Evolutionary conservation across 106 monocot genomes (phyloP).

Genomic region (Hemerocallis citrina): DNA sequence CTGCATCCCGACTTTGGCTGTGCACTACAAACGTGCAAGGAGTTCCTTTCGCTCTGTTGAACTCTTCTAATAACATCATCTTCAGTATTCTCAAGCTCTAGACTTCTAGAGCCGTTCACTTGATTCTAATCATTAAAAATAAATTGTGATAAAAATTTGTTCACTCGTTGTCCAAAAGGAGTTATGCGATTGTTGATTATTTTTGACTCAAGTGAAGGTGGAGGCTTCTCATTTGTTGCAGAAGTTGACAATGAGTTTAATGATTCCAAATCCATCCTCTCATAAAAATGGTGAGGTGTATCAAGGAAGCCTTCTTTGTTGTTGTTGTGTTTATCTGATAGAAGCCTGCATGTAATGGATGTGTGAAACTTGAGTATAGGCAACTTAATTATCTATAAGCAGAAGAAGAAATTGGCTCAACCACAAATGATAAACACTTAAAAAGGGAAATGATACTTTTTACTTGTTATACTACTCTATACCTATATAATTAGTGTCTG

Average conservation of each 20-base stretch:
- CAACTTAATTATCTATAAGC: background rate
- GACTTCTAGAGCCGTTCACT: slow-evolving; percentile 10
- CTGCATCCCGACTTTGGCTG: slow-evolving; percentile 64
- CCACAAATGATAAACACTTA: too few relatives aligned
- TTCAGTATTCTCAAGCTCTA: slow-evolving; percentile 33
- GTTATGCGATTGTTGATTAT: slow-evolving; percentile 35
- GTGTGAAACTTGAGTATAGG: background rate
- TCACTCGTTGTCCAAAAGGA: slow-evolving; percentile 78
- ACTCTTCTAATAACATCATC: slow-evolving; percentile 83
- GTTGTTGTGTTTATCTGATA: slow-evolving; percentile 34
- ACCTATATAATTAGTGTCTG: too few relatives aligned
- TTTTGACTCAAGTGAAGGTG: slow-evolving; percentile 22
- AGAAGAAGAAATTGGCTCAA: background rate
- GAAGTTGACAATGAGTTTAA: slow-evolving; percentile 20
- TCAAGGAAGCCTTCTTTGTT: slow-evolving; percentile 22
- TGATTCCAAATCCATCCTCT: slow-evolving; percentile 24
- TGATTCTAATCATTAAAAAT: slow-evolving; percentile 34
- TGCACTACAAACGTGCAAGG: slow-evolving; percentile 46
- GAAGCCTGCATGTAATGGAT: slow-evolving; percentile 31
- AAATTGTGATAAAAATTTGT: slow-evolving; percentile 63
- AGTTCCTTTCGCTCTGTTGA: slow-evolving; percentile 55
- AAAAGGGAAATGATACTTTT: too few relatives aligned
- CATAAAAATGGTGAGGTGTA: slow-evolving; percentile 36
- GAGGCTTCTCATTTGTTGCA: slow-evolving; percentile 35
- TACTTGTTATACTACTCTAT: too few relatives aligned